Conservation (phyloP, 1,284 basidiomycete species). For the Ceratobasidium sp. region DNA sequence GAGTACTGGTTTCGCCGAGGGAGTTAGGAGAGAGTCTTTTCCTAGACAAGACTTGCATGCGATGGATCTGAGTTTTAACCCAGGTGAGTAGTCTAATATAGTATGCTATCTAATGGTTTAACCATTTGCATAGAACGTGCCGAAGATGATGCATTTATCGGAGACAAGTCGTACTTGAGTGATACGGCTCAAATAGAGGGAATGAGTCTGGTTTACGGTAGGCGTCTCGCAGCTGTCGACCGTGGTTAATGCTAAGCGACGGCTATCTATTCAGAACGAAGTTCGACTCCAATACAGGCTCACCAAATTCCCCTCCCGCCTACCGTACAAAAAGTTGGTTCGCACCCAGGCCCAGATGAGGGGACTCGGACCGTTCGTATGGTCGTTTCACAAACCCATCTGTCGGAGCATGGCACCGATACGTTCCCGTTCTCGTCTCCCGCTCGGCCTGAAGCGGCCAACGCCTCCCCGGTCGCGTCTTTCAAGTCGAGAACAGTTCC, state of each 20-base stretch:
- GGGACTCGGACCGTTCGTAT: background rate
- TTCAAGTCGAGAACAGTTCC: constrained; percentile 12
- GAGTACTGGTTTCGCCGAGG: constrained; percentile 9
- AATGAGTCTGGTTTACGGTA: constrained; percentile 12
- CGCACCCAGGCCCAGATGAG: background rate
- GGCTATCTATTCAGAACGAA: too few relatives aligned
- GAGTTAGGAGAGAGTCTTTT: constrained; percentile 30
- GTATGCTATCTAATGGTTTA: background rate
- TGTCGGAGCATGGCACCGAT: background rate
- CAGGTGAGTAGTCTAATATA: background rate
- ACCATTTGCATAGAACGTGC: background rate
- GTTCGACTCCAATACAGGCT: background rate
- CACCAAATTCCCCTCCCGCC: background rate
- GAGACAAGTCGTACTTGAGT: constrained; percentile 6
- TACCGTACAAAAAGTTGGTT: background rate
- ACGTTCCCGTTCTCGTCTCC: constrained; percentile 11
- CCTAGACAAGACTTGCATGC: constrained; percentile 7
- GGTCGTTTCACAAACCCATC: background rate
- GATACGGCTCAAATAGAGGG: constrained; percentile 11
- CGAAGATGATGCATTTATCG: constrained; percentile 16
- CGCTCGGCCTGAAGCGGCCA: background rate
- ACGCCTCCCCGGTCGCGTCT: constrained; percentile 4
- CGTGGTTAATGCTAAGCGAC: too few relatives aligned
- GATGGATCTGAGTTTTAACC: constrained; percentile 17
- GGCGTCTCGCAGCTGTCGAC: background rate